phyloP scores from a whole-genome alignment of 495 filamentous ascomycete species.

The Hypoxylon lenormandii region DNA sequence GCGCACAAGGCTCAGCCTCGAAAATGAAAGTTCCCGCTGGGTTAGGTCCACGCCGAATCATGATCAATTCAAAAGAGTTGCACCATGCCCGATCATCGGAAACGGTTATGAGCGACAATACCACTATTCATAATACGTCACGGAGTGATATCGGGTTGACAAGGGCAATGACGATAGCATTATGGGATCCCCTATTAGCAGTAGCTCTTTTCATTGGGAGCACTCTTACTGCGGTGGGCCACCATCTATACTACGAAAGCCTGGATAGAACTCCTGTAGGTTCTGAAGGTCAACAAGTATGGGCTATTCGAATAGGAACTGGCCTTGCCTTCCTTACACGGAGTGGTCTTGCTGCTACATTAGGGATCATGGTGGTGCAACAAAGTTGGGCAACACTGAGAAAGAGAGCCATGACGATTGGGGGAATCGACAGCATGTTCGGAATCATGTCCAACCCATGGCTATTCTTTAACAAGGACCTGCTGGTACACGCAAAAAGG shows the following conservation, averaged over 20 bases:
- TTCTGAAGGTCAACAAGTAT: constrained; percentile 26
- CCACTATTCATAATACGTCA: too few species aligned
- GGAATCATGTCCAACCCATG: constrained; percentile 31
- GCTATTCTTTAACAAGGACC: constrained; percentile 22
- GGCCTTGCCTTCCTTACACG: constrained; percentile 23
- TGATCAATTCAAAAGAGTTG: too few species aligned
- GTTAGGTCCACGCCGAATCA: too few species aligned
- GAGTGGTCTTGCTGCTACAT: constrained; percentile 19
- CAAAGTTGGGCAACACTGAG: constrained; percentile 32
- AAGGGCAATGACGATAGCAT: constrained; percentile 4
- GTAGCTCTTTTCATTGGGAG: constrained; percentile 9
- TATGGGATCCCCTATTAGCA: constrained; percentile 1
- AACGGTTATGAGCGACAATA: neutral
- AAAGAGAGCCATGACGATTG: constrained; percentile 29
- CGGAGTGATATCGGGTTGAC: neutral
- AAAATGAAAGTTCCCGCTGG: too few species aligned
- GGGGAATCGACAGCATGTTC: constrained; percentile 37
- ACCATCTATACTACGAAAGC: constrained; percentile 33
- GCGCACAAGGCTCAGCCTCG: too few species aligned
- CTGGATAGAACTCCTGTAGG: constrained; percentile 17
- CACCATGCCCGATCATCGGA: too few species aligned
- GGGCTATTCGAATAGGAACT: constrained; percentile 31
- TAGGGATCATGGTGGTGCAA: constrained; percentile 29
- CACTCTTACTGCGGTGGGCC: constrained; percentile 9
- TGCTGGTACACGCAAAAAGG: constrained; percentile 18